Base-by-base conservation (phyloP, 2,329 filamentous ascomycete genomes). In the Teratosphaeria viscida region DNA sequence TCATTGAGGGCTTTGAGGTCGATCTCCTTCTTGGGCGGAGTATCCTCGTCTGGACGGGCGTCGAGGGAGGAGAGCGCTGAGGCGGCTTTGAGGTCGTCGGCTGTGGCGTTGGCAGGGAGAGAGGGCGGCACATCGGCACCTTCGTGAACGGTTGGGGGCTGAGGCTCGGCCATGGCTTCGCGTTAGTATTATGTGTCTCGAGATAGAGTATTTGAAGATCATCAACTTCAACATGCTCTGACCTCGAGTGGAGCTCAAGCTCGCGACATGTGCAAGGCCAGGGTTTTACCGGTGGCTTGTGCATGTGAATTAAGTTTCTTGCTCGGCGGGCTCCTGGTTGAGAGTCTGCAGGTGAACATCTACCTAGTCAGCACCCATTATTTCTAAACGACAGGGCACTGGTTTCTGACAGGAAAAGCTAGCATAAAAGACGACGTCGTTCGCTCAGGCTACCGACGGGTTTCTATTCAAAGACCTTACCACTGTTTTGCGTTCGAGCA, bases 51-150 rank as follows among this genome's bases (percentile, higher is more conserved):
- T 47, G 57, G 52, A 59, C 77, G 76, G 60, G 76, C 78, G 70
- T 90, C 87, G 65, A 92, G 84, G 62, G 81, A 82, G 55, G 86
- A 87, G 61, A 91, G 82, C 34, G 88, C 88, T 6, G 85, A 85
- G 49, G 86, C 86, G 54, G 87, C 86, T 74, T 90, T 90, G 74
- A 87, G 85, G 76, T 90, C 87, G 74, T 90, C 87, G 16, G 55
- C 55, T 49, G 43, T 49, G 69, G 87, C 87, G 74, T 85, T 87
- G 47, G 73, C 70, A 5, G 77, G 75, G 19, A 77, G 70, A 63
- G 81, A 77, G 63, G 85, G 82, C 62, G 79, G 82, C 54, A 79
- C 77, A 34, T 81, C 79, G 61, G 82, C 82, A 70, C 85, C 85
- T 72, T 87, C 83, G 63, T 80, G 77, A 60, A 86, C 72, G 57